Percentiles rank a stretch among this genome's conserved stretches.
phyloP scores from a whole-genome alignment of 1,139 yeast genomes.

The Diutina mesorugosa region DNA sequence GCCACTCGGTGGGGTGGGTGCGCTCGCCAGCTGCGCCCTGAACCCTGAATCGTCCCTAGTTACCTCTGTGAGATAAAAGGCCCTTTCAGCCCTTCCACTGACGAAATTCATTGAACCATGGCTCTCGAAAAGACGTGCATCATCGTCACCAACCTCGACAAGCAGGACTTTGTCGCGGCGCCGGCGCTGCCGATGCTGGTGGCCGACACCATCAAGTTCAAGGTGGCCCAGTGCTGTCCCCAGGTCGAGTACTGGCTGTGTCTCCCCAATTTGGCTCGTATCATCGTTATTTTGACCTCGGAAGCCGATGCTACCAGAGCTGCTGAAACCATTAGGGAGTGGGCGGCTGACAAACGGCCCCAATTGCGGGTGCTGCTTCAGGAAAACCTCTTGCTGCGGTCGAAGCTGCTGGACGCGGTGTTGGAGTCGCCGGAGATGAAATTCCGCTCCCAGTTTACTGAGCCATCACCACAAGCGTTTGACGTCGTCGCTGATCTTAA shows the following conservation, averaged over 20 bases:
- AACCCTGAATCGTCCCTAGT: no score
- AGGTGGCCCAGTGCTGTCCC: background rate
- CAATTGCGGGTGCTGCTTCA: background rate
- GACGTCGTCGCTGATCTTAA: background rate
- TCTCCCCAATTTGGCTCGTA: background rate
- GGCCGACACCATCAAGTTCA: background rate
- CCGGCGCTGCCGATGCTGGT: slow-evolving; percentile 1
- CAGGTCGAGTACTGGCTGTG: background rate
- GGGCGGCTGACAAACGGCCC: background rate
- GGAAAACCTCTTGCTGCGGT: background rate
- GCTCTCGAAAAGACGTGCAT: background rate
- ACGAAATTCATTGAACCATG: background rate
- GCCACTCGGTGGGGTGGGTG: no score
- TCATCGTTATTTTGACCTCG: background rate
- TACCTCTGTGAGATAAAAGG: no score
- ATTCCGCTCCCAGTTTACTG: background rate
- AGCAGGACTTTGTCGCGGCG: background rate
- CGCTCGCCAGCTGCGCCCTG: no score
- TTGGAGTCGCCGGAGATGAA: background rate
- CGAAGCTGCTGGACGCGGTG: background rate
- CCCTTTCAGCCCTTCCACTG: no score
- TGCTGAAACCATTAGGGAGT: background rate
- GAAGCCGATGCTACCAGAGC: background rate
- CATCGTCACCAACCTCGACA: slow-evolving; percentile 2
- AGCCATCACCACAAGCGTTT: background rate